Conservation (phyloP, 352 stramenopile genomes). For the Phytophthora sojae region DNA sequence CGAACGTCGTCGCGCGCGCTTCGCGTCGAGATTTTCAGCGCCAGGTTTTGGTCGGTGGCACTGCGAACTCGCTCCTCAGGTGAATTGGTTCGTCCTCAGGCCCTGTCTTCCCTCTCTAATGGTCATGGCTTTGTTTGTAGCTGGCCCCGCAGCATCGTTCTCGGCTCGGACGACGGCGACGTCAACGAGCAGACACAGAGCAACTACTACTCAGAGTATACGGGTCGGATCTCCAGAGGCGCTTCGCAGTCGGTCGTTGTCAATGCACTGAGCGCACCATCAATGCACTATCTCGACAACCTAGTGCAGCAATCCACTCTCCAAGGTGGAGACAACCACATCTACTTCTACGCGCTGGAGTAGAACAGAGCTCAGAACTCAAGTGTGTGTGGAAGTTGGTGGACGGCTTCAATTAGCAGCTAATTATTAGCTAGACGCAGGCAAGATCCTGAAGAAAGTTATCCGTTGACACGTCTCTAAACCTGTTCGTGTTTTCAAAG, state of each 20-base stretch:
- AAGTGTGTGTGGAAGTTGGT: background rate
- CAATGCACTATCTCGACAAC: slow-evolving; percentile 67
- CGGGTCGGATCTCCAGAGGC: slow-evolving; percentile 59
- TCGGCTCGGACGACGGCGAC: slow-evolving; percentile 44
- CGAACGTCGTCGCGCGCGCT: slow-evolving; percentile 64
- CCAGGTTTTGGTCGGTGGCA: slow-evolving; percentile 61
- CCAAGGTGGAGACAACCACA: slow-evolving; percentile 26
- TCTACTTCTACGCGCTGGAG: slow-evolving; percentile 41
- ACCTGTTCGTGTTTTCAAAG: background rate
- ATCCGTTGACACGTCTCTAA: background rate
- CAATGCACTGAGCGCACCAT: slow-evolving; percentile 54
- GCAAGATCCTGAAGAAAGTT: background rate
- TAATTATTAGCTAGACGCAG: background rate
- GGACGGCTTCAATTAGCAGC: background rate
- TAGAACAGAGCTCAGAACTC: slow-evolving; percentile 7
- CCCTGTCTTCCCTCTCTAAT: background rate
- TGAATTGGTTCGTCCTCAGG: slow-evolving; percentile 10
- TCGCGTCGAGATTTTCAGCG: slow-evolving; percentile 49
- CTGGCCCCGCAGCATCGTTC: slow-evolving; percentile 66
- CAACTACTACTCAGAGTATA: slow-evolving; percentile 74
- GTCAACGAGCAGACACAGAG: slow-evolving; percentile 42
- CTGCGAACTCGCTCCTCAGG: slow-evolving; percentile 63
- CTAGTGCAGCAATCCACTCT: slow-evolving; percentile 47
- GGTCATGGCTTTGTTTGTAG: slow-evolving; percentile 27
- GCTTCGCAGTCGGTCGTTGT: slow-evolving; percentile 37